Evolutionary conservation across 1,284 basidiomycete species (phyloP).

Genomic region (Pseudomicrostroma phylloplanum): DNA sequence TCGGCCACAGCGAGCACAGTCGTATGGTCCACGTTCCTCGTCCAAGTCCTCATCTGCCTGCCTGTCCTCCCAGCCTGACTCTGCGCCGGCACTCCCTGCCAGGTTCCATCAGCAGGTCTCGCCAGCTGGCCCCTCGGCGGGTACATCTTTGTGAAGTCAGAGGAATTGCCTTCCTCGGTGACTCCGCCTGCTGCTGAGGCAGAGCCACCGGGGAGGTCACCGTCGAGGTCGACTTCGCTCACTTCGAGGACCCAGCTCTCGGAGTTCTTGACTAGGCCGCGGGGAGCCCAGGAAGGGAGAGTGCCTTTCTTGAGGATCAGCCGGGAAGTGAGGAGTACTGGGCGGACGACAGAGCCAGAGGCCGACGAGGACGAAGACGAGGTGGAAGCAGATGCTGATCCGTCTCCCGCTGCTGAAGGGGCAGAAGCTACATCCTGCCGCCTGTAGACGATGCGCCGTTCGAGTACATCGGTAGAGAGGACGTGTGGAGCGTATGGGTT

Average conservation of each 20-base stretch:
- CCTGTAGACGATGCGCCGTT: constrained; percentile 56
- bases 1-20: constrained; percentile 46
- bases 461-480: constrained; percentile 87
- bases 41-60: constrained; percentile 45
- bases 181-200: too few species aligned
- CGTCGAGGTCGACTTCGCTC: constrained; percentile 46
- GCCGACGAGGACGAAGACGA: constrained; percentile 23
- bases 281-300: constrained; percentile 81
- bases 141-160: constrained; percentile 6
- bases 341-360: constrained; percentile 53
- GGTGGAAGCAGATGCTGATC: background rate
- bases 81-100: background rate
- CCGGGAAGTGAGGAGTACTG: constrained; percentile 76
- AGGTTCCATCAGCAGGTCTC: background rate
- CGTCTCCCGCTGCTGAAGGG: background rate
- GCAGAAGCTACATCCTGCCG: constrained; percentile 8
- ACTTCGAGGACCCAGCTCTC: constrained; percentile 50
- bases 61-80: background rate
- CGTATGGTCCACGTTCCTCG: constrained; percentile 46
- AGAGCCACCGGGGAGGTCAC: background rate
- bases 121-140: constrained; percentile 11
- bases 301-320: constrained; percentile 86
- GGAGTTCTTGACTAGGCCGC: constrained; percentile 60
- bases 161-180: background rate
- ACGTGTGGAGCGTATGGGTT: constrained; percentile 93